Evolutionary conservation across 2,329 filamentous ascomycete genomes (phyloP).

Genomic region (Aspergillus brunneoviolaceus): DNA sequence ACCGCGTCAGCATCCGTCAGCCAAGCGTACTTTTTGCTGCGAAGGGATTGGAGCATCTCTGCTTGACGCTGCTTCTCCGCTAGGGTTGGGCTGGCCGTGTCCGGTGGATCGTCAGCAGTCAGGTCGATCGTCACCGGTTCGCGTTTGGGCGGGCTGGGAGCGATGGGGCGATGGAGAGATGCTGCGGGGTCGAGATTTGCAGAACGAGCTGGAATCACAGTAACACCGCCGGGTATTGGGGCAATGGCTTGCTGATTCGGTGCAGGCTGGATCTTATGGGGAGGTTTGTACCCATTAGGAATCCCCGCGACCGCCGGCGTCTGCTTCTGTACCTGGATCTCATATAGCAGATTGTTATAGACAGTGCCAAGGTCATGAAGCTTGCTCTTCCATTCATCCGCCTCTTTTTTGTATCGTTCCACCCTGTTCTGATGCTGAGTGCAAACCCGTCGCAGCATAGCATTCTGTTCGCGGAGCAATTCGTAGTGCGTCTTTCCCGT

Average conservation of each 20-base stretch:
- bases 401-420: conserved; percentile 28
- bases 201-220: neutral
- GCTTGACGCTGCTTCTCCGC: conserved; percentile 12
- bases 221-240: neutral
- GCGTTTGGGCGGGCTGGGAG: neutral
- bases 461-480: conserved; percentile 22
- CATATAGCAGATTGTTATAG: conserved; percentile 28
- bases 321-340: conserved; percentile 21
- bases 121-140: conserved; percentile 22
- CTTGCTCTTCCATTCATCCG: conserved; percentile 26
- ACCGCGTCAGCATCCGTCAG: conserved; percentile 18
- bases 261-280: conserved; percentile 2
- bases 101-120: conserved; percentile 12
- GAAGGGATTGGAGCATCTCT: conserved; percentile 26
- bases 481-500: conserved; percentile 30
- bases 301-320: conserved; percentile 17
- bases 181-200: neutral
- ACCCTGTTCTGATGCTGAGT: conserved; percentile 24
- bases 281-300: conserved; percentile 22
- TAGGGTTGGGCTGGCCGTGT: neutral
- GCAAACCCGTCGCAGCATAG: conserved; percentile 26
- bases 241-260: neutral
- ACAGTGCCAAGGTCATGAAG: conserved; percentile 21
- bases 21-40: conserved; percentile 34
- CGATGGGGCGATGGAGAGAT: neutral